Percentiles rank a stretch among this genome's conserved stretches.
phyloP scores from a whole-genome alignment of 768 basidiomycete species.

The Flagelloscypha sp. region DNA sequence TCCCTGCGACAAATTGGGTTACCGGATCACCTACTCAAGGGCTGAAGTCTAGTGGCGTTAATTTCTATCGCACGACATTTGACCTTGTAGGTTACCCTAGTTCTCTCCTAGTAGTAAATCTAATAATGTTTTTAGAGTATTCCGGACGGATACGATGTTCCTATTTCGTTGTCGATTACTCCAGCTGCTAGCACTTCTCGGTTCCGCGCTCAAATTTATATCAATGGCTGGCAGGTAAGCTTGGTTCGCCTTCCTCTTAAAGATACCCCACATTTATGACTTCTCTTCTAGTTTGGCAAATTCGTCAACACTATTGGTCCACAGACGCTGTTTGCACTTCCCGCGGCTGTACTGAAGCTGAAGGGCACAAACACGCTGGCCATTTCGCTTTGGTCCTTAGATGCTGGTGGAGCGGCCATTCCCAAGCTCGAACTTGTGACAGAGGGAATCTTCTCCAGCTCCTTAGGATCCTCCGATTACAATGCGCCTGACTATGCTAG shows the following conservation, averaged over 20 bases:
- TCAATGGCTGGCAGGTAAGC: conserved; percentile 44
- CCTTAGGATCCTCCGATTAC: conserved; percentile 33
- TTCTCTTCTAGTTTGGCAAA: conserved; percentile 14
- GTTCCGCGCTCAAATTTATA: conserved; percentile 40
- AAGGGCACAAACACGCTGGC: conserved; percentile 37
- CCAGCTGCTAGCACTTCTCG: conserved; percentile 37
- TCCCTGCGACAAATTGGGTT: conserved; percentile 32
- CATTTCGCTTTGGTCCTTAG: conserved; percentile 42
- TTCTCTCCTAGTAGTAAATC: background rate
- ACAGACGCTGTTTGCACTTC: conserved; percentile 42
- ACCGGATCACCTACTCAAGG: conserved; percentile 24
- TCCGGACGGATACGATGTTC: conserved; percentile 33
- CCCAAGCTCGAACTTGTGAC: conserved; percentile 33
- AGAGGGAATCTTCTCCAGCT: conserved; percentile 36
- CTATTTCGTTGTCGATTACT: conserved; percentile 36
- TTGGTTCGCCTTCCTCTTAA: background rate
- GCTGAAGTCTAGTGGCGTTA: conserved; percentile 30
- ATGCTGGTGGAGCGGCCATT: conserved; percentile 32
- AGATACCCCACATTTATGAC: background rate
- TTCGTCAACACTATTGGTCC: conserved; percentile 18
- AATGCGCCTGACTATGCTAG: conserved; percentile 30
- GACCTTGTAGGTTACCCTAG: conserved; percentile 21
- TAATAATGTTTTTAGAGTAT: conserved; percentile 19
- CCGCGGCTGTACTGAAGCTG: conserved; percentile 36
- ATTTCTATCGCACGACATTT: conserved; percentile 37